phyloP scores from a whole-genome alignment of 2,329 filamentous ascomycete genomes.

The Nigrospora sphaerica region DNA sequence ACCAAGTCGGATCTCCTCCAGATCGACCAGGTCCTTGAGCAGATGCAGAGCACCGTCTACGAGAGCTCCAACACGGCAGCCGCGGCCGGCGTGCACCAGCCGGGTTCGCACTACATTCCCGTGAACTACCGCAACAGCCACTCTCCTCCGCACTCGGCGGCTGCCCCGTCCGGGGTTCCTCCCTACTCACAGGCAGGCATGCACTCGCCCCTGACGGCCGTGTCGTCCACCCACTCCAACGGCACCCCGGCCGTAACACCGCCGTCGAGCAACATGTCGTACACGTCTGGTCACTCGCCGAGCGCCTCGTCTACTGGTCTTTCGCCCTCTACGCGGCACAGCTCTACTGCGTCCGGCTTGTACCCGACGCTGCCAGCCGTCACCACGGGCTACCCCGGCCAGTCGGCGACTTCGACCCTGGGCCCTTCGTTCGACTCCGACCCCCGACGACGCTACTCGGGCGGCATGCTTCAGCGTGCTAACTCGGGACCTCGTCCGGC shows the following conservation, averaged over 20 bases:
- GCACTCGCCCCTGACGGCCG: conserved; percentile 52
- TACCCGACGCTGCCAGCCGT: conserved; percentile 72
- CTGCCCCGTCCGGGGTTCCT: conserved; percentile 27
- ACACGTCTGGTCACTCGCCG: conserved; percentile 71
- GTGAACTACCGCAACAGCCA: conserved; percentile 52
- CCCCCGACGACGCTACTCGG: conserved; percentile 58
- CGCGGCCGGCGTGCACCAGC: conserved; percentile 68
- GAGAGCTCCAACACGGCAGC: conserved; percentile 82
- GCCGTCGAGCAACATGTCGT: conserved; percentile 67
- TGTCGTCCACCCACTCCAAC: conserved; percentile 46
- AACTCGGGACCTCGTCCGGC: conserved; percentile 33
- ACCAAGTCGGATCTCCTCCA: conserved; percentile 92
- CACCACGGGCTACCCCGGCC: conserved; percentile 60
- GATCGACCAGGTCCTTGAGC: conserved; percentile 90
- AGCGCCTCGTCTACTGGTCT: conserved; percentile 63
- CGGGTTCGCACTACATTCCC: conserved; percentile 56
- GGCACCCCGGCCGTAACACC: conserved; percentile 74
- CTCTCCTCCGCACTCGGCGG: conserved; percentile 31
- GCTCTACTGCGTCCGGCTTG: conserved; percentile 53
- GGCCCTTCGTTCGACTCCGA: conserved; percentile 59
- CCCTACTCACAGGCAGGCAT: conserved; percentile 47
- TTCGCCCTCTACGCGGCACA: conserved; percentile 59
- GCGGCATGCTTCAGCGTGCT: conserved; percentile 58
- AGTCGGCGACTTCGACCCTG: conserved; percentile 63
- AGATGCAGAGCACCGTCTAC: conserved; percentile 94